These are phyloP conservation scores for Neurospora terricola DNA, from an alignment of 495 filamentous ascomycete species.

Conservation along the genomic window DNA sequence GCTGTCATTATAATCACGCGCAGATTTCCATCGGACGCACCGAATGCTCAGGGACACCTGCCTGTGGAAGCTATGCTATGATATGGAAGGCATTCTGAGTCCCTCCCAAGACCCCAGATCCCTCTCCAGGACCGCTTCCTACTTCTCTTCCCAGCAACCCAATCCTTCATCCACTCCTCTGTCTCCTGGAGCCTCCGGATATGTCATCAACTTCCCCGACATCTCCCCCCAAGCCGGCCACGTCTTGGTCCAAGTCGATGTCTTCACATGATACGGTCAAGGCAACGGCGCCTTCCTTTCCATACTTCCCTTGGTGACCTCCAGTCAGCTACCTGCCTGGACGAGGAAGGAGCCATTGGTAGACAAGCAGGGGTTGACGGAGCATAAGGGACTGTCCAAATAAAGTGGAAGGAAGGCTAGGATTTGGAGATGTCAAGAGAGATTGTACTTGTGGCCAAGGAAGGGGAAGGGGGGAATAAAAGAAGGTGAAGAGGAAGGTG, in stretches of 20 bases:
- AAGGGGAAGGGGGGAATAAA: too few relatives aligned
- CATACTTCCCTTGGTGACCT: too few relatives aligned
- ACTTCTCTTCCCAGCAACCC: background rate
- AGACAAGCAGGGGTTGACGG: too few relatives aligned
- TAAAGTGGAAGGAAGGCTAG: too few relatives aligned
- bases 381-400: too few relatives aligned
- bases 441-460: too few relatives aligned
- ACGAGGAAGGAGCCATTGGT: too few relatives aligned
- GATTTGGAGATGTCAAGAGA: too few relatives aligned
- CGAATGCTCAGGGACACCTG: background rate
- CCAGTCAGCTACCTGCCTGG: too few relatives aligned
- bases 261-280: too few relatives aligned
- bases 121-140: background rate
- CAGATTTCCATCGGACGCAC: background rate
- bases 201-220: background rate
- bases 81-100: background rate
- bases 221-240: conserved; percentile 16
- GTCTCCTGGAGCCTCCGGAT: background rate
- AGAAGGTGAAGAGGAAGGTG: too few relatives aligned
- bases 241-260: conserved; percentile 11
- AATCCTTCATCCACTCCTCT: background rate
- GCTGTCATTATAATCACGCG: background rate
- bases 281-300: too few relatives aligned
- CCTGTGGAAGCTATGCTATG: background rate
- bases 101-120: background rate